Evolutionary conservation across 805 yeast species (phyloP).

Genomic region (Candida khao-thaluensis): DNA sequence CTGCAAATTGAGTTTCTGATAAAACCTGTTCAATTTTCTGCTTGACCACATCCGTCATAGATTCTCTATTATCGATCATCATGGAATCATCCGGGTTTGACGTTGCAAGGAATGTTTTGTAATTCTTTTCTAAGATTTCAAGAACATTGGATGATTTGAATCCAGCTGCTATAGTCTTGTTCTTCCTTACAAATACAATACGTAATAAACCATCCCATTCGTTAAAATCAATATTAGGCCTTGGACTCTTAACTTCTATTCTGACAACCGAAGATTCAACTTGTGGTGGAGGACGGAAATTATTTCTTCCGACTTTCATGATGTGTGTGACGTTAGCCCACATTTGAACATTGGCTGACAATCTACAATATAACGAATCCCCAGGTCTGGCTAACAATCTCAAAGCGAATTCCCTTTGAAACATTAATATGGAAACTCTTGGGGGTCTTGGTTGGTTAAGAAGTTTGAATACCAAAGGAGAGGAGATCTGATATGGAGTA

Average conservation of each 20-base stretch:
- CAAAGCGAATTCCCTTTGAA: constrained; percentile 95
- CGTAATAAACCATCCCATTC: constrained; percentile 98
- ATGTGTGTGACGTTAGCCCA: constrained; percentile 99
- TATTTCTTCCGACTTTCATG: constrained; percentile 96
- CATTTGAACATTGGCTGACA: constrained; percentile 97
- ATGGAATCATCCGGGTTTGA: constrained; percentile 46
- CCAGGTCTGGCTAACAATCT: constrained; percentile 95
- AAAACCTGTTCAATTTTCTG: constrained; percentile 72
- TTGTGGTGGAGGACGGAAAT: constrained; percentile 97
- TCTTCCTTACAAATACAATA: constrained; percentile 88
- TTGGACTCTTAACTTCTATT: constrained; percentile 85
- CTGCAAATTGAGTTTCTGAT: constrained; percentile 74
- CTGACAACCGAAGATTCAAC: constrained; percentile 96
- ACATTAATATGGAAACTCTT: constrained; percentile 91
- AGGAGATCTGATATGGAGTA: constrained; percentile 96
- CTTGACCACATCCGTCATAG: constrained; percentile 53
- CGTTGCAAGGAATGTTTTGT: constrained; percentile 67
- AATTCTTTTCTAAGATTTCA: constrained; percentile 82
- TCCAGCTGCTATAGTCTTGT: constrained; percentile 89
- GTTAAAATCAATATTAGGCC: constrained; percentile 89
- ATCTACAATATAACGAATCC: constrained; percentile 87
- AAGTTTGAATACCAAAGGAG: constrained; percentile 91
- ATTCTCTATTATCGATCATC: constrained; percentile 41
- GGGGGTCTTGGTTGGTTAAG: constrained; percentile 93
- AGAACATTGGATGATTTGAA: constrained; percentile 80